phyloP scores from a whole-genome alignment of 179 eudicot genomes.

The Silene coronaria region DNA sequence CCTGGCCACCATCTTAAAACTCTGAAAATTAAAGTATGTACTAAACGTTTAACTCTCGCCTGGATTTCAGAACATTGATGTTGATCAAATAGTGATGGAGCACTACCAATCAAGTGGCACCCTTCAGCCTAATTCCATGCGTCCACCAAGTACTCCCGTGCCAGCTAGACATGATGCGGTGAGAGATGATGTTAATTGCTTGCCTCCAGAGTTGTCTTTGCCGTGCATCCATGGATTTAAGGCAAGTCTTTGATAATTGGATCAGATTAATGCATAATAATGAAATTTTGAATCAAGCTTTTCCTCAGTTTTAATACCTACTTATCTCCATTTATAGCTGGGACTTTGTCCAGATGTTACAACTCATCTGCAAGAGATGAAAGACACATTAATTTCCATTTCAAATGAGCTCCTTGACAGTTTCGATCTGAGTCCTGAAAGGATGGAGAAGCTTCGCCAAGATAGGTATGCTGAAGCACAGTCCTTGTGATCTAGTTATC shows the following conservation, averaged over 20 bases:
- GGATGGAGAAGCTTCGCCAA: slow-evolving; percentile 71
- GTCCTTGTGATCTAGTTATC: not conserved
- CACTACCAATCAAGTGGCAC: slow-evolving; percentile 63
- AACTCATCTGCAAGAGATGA: slow-evolving; percentile 79
- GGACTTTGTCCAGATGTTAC: slow-evolving; percentile 74
- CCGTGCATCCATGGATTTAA: slow-evolving; percentile 66
- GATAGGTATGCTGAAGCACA: slow-evolving; percentile 52
- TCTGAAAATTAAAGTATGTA: not conserved
- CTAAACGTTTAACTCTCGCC: slow-evolving; percentile 8
- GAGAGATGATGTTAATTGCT: slow-evolving; percentile 34
- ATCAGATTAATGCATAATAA: not conserved
- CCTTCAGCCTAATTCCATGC: slow-evolving; percentile 61
- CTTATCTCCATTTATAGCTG: slow-evolving; percentile 49
- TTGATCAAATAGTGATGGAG: slow-evolving; percentile 84
- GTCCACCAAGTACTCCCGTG: slow-evolving; percentile 49
- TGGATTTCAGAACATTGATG: slow-evolving; percentile 68
- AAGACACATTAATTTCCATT: slow-evolving; percentile 69
- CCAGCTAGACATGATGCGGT: slow-evolving; percentile 27
- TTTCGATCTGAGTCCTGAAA: slow-evolving; percentile 49
- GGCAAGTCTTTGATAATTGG: slow-evolving; percentile 32
- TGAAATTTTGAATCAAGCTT: not conserved
- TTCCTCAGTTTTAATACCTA: slow-evolving; percentile 15
- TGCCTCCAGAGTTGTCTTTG: slow-evolving; percentile 69
- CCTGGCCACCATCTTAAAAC: not conserved
- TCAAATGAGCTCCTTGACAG: slow-evolving; percentile 93